phyloP scores from a whole-genome alignment of 345 rosid species.

The Geranium brycei region DNA sequence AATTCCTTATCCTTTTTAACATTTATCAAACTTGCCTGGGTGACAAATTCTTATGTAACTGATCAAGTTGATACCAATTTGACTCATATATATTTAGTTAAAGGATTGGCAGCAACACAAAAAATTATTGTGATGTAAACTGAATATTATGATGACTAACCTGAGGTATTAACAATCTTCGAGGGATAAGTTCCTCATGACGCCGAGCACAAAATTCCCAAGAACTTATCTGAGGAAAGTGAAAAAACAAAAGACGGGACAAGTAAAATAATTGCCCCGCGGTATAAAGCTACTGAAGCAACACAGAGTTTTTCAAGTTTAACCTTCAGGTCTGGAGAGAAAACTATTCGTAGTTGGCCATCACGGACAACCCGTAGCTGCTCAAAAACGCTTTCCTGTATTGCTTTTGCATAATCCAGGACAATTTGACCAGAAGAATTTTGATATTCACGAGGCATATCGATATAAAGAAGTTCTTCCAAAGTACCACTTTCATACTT shows the following conservation, averaged over 20 bases:
- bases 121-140: conserved; percentile 53
- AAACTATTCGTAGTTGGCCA: conserved; percentile 32
- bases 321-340: conserved; percentile 32
- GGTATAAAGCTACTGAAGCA: neutral
- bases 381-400: conserved; percentile 35
- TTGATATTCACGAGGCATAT: conserved; percentile 24
- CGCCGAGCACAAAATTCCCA: conserved; percentile 52
- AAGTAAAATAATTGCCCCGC: neutral
- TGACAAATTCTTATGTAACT: neutral
- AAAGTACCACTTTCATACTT: conserved; percentile 33
- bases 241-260: neutral
- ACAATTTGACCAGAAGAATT: conserved; percentile 25
- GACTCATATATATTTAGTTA: neutral
- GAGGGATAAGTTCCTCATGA: conserved; percentile 47
- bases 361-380: conserved; percentile 34
- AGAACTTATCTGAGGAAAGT: conserved; percentile 30
- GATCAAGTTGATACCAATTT: neutral
- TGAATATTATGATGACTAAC: conserved; percentile 12
- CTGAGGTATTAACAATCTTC: conserved; percentile 46
- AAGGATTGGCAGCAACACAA: conserved; percentile 51
- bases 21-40: neutral
- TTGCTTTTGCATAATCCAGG: conserved; percentile 35
- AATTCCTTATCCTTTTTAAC: neutral
- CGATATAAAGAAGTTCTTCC: conserved; percentile 31
- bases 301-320: neutral